phyloP scores from a whole-genome alignment of 192 early-diverging fungal genomes.

The Allomyces arbusculus region DNA sequence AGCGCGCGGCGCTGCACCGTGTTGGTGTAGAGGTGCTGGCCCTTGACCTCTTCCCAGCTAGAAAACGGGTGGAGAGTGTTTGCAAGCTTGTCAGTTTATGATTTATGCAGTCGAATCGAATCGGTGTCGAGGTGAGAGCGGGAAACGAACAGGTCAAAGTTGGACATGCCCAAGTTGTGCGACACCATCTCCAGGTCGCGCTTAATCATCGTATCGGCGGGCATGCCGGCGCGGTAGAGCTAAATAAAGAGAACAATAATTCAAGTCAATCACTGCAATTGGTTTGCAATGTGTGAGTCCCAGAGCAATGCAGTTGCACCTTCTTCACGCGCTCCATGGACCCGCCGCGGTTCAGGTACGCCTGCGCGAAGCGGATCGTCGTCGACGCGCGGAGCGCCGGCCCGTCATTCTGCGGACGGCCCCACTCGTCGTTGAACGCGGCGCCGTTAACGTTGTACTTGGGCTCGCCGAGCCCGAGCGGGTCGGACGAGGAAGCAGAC shows the following conservation, averaged over 20 bases:
- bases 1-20: constrained; percentile 41
- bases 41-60: constrained; percentile 54
- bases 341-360: constrained; percentile 13
- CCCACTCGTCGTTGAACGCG: constrained; percentile 25
- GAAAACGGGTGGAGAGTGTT: no score
- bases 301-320: not conserved
- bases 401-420: constrained; percentile 52
- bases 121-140: no score
- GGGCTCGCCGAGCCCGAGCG: constrained; percentile 33
- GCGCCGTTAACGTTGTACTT: constrained; percentile 40
- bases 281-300: not conserved
- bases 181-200: constrained; percentile 42
- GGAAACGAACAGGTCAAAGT: constrained; percentile 23
- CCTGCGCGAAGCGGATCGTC: constrained; percentile 17
- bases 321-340: constrained; percentile 8
- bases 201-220: constrained; percentile 16
- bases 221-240: constrained; percentile 10
- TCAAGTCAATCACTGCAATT: no score
- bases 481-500: constrained; percentile 2
- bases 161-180: constrained; percentile 16
- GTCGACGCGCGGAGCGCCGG: constrained; percentile 29
- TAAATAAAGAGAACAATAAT: not conserved
- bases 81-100: no score
- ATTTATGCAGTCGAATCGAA: no score
- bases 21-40: constrained; percentile 46